These are phyloP conservation scores for Ampelomyces quisqualis DNA, from an alignment of 2,329 filamentous ascomycete genomes.

Conservation along the genomic window DNA sequence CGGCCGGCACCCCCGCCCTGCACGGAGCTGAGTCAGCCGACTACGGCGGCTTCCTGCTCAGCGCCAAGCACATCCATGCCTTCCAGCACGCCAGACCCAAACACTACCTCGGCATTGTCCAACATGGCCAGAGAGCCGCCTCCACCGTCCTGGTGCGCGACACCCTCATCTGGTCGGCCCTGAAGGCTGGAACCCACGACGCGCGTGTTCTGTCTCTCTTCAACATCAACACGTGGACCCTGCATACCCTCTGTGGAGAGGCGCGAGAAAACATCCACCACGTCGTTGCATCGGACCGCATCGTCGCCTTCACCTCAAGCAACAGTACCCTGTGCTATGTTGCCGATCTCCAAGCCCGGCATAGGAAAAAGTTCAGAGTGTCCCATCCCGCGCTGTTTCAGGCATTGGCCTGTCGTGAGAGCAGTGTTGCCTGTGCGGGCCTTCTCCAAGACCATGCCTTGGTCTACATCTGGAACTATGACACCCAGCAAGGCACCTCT, in stretches of 20 bases:
- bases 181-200: slow-evolving; percentile 1
- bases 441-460: slow-evolving; percentile 1
- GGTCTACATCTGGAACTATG: slow-evolving; percentile 35
- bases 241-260: slow-evolving; percentile 11
- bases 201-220: slow-evolving; percentile 16
- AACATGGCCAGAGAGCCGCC: not conserved
- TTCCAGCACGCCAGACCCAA: slow-evolving; percentile 25
- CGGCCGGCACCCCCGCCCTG: slow-evolving; percentile 12
- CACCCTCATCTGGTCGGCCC: slow-evolving; percentile 21
- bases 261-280: slow-evolving; percentile 25
- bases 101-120: slow-evolving; percentile 3
- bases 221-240: slow-evolving; percentile 26
- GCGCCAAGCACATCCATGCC: slow-evolving; percentile 27
- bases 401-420: slow-evolving; percentile 18
- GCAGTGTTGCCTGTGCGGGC: slow-evolving; percentile 26
- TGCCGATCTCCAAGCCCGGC: slow-evolving; percentile 12
- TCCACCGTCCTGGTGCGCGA: slow-evolving; percentile 15
- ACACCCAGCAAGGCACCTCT: slow-evolving; percentile 23
- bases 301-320: slow-evolving; percentile 28
- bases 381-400: slow-evolving; percentile 4
- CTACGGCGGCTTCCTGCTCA: slow-evolving; percentile 16
- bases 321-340: slow-evolving; percentile 21
- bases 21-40: slow-evolving; percentile 17
- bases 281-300: slow-evolving; percentile 22
- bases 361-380: slow-evolving; percentile 25